phyloP scores from a whole-genome alignment of 129 eudicot species.

The Arctium lappa region DNA sequence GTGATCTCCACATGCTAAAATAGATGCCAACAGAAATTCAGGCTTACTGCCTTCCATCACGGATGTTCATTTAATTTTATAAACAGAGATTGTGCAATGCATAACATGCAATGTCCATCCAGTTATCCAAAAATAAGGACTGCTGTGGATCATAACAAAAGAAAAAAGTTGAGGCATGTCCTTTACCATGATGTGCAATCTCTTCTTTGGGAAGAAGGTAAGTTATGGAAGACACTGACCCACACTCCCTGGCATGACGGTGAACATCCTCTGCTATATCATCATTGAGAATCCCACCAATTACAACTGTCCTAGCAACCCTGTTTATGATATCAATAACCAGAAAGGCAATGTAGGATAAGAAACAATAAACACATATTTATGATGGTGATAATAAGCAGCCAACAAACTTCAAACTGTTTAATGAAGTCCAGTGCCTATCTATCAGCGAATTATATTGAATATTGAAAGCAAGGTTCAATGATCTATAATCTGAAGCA shows the following conservation, averaged over 20 bases:
- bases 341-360: not conserved
- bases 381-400: not conserved
- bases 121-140: not conserved
- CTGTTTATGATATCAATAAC: constrained; percentile 38
- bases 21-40: not conserved
- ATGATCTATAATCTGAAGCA: not conserved
- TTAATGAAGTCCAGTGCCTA: not conserved
- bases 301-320: constrained; percentile 87
- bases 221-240: constrained; percentile 68
- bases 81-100: not conserved
- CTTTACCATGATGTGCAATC: constrained; percentile 65
- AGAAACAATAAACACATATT: not conserved
- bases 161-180: not conserved
- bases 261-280: constrained; percentile 77
- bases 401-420: not conserved
- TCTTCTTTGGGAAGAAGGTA: constrained; percentile 93
- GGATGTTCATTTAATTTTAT: not conserved
- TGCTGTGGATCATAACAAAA: not conserved
- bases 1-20: not conserved
- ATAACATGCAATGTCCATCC: not conserved
- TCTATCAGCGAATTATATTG: not conserved
- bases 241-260: constrained; percentile 66
- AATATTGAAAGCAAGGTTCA: not conserved
- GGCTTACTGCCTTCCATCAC: not conserved
- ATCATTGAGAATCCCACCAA: constrained; percentile 72